Base-by-base conservation (phyloP, 202 grass and related monocot species). In the Schoenoplectus triqueter region DNA sequence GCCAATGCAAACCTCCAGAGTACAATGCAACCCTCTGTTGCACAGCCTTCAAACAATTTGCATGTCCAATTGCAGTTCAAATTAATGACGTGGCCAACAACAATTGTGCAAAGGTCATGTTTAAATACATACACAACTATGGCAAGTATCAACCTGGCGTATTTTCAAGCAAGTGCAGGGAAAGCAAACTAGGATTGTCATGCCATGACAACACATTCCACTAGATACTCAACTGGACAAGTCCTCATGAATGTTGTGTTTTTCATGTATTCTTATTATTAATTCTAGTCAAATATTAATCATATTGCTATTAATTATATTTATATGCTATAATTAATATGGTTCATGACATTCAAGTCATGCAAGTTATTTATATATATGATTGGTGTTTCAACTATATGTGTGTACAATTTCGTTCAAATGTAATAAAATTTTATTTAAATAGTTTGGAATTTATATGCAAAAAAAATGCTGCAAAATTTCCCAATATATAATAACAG, bases 1-100 rank as follows among this genome's bases (percentile, higher is more conserved):
- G 89, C 91, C 85, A 84, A 73, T 98, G 95, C 95, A 98, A 98
- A 86, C 91, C 89, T 46, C 92, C 95, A 48, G 66, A 69, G 22
- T 95, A 67, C 72, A 66, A 86, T 73, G 14, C 85, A 59, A 79
- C 85, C 1, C 11, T 88, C 41, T 98, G 95, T 17, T 98, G 95
- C 31, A 14, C 57, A 13, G 81, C 92, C 71, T 84, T 98, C 67
- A 86, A 88, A 86, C 86, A 95, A 85, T 98, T 95, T 13, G 92
- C 91, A 7, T 98, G 95, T 71, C 95, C 91, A 0, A 91, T 20
- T 69, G 15, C 1, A 6, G 70, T 10, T 0, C 78, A 93, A 56
- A 18, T 95, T 88, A 95, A 98, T 11, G 89, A 98, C 4, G 14
- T 45, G 0, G 76, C 11, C 0, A 89, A 78, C 63, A 91, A 64